Base-by-base conservation (phyloP, 2,329 filamentous ascomycete genomes). In the Emergomyces pasteurianus region DNA sequence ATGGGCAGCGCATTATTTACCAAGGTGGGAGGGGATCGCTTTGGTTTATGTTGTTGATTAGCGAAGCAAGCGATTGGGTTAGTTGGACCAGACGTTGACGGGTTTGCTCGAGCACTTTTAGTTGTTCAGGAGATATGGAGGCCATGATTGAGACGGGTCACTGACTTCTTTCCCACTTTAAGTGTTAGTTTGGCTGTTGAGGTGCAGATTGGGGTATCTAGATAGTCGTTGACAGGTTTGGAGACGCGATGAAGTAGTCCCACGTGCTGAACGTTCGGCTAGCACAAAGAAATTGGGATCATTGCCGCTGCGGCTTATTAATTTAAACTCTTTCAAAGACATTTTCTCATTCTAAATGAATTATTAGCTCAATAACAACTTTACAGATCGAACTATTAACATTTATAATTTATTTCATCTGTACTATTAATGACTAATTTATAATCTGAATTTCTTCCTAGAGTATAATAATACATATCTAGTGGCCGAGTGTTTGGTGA, bases 21-120 rank as follows among this genome's bases (percentile, higher is more conserved):
- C 85, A 83, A 60, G 80, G 80, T 31, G 88, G 88, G 5, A 91
- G 78, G 28, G 85, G 86, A 59, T 86, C 83, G 71, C 80, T 84
- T 62, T 80, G 80, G 46, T 83, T 72, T 46, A 90, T 77, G 67
- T 84, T 82, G 65, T 78, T 75, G 66, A 83, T 82, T 26, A 91
- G 76, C 47, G 85, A 87, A 61, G 77, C 80, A 23, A 92, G 82
- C 66, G 83, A 89, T 71, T 82, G 86, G 3, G 85, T 83, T 28
- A 92, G 80, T 69, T 89, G 86, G 53, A 80, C 80, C 26, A 91
- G 79, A 34, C 86, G 82, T 68, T 86, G 83, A 47, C 88, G 83
- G 34, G 85, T 84, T 73, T 87, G 82, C 68, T 92, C 88, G 31
- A 92, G 80, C 47, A 83, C 80, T 74, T 86, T 88, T 49, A 79